Percentiles rank a stretch among this genome's conserved stretches.
Conservation (phyloP, 805 yeast genomes). For the Nakazawaea populi region DNA sequence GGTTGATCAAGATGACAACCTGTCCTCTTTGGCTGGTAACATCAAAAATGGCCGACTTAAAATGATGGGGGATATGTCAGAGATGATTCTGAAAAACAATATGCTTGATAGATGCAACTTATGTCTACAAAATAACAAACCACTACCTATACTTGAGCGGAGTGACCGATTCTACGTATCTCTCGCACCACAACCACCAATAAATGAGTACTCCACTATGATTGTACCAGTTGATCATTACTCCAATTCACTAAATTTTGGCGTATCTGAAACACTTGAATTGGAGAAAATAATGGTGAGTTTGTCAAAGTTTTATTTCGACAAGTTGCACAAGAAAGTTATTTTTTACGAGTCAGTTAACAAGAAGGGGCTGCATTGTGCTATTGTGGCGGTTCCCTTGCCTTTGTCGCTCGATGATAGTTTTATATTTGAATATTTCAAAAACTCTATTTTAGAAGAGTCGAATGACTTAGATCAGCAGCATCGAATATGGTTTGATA, state of each 20-base stretch:
- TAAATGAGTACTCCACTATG: conserved; percentile 26
- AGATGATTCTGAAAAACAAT: conserved; percentile 21
- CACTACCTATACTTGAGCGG: conserved; percentile 22
- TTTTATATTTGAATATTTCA: conserved; percentile 34
- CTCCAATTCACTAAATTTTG: conserved; percentile 33
- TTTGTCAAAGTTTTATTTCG: conserved; percentile 32
- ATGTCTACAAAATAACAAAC: conserved; percentile 26
- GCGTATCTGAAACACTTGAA: conserved; percentile 38
- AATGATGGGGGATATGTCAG: conserved; percentile 20
- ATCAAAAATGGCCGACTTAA: conserved; percentile 23
- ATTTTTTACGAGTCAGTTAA: conserved; percentile 41
- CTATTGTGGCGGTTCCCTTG: conserved; percentile 38
- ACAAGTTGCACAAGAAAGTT: conserved; percentile 26
- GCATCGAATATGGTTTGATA: conserved; percentile 31
- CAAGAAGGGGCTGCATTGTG: conserved; percentile 28
- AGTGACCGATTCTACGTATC: conserved; percentile 32
- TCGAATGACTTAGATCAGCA: conserved; percentile 34
- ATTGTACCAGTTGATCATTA: conserved; percentile 38
- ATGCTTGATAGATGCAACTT: conserved; percentile 29
- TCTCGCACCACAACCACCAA: conserved; percentile 34
- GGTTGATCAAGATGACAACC: conserved; percentile 38
- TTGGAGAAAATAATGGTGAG: conserved; percentile 35
- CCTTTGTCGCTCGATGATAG: conserved; percentile 23
- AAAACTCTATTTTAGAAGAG: conserved; percentile 31
- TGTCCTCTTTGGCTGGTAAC: conserved; percentile 28